Evolutionary conservation across 2,329 filamentous ascomycete species (phyloP).

Genomic region (Alternaria postmessia): DNA sequence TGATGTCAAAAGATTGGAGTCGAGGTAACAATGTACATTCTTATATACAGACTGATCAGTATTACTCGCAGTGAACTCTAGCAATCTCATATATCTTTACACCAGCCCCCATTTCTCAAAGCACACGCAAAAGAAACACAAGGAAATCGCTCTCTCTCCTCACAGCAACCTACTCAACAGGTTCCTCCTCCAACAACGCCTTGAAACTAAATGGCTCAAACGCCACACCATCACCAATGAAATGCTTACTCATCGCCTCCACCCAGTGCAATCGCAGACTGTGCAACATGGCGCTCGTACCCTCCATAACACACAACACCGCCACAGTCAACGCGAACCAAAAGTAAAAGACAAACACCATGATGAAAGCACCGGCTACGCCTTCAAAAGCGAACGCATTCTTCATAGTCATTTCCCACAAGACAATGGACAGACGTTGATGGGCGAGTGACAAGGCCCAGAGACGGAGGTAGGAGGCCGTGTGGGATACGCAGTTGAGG

Average conservation of each 20-base stretch:
- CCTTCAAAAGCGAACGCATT: constrained; percentile 75
- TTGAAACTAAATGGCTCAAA: constrained; percentile 92
- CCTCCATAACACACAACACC: constrained; percentile 93
- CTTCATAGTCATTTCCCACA: constrained; percentile 95
- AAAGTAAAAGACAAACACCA: constrained; percentile 81
- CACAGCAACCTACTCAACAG: constrained; percentile 41
- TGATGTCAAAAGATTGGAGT: not conserved
- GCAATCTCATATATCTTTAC: not conserved
- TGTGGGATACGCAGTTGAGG: constrained; percentile 98
- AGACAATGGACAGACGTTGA: constrained; percentile 93
- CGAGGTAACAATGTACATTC: constrained; percentile 23
- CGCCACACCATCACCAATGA: constrained; percentile 84
- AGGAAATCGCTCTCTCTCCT: not conserved
- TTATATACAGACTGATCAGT: constrained; percentile 19
- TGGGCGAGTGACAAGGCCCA: constrained; percentile 98
- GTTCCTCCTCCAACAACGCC: constrained; percentile 81
- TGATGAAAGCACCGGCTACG: constrained; percentile 75
- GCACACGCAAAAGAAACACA: constrained; percentile 2
- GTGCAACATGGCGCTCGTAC: constrained; percentile 94
- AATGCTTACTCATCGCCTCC: constrained; percentile 97
- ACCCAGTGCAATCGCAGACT: constrained; percentile 93
- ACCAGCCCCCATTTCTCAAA: not conserved
- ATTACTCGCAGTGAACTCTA: not conserved
- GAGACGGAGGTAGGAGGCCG: constrained; percentile 96
- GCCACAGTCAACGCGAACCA: constrained; percentile 88